Evolutionary conservation across 192 early-diverging fungal genomes (phyloP), one percentile per base, ranked within the genome.

Genomic region (Glomus cerebriforme): DNA sequence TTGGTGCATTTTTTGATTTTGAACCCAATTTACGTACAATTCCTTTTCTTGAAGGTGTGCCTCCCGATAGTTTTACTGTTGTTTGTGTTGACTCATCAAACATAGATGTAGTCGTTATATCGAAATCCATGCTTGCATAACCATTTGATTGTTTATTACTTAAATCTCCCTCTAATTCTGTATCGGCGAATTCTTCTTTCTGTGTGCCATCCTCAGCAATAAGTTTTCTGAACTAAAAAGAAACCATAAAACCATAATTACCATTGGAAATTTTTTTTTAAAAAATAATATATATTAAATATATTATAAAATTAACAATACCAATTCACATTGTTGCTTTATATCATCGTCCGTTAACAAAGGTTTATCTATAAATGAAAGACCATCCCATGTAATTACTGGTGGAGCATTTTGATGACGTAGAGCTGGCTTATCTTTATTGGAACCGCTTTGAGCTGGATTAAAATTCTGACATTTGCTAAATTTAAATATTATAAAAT

Each of bases 391-490:
- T 10, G 62, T 45, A 37, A 87, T 58, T 17, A 80, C 54, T 17
- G 70, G 63, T 4, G 78, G 60, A 1, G 73, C 83, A 62, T 78
- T 82, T 45, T 80, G 71, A 60, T 87, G 82, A 74, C 87, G 86
- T 37, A 82, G 34, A 35, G 85, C 88, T 26, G 88, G 84, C 78
- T 90, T 92, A 79, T 93, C 92, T 35, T 86, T 88, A 71, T 80
- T 79, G 24, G 80, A 59, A 1, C 83, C 59, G n/a, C 85, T 70
- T 67, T 88, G 85, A 59, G 78, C 72, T 13, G 89, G 87, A 66
- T 83, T 86, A 73, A 86, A 90, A 43, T 81, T 80, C 26, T 81
- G 72, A 73, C 89, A 90, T 47, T 84, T 78, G 2, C 77, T 78
- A 37, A 68, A 59, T 13, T 8, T 49, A 34, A 67, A 54, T 45